Percentiles rank a stretch among this genome's conserved stretches.
These are phyloP conservation scores for Thyridium curvatum DNA, from an alignment of 2,329 filamentous ascomycete species.

Conservation along the genomic window DNA sequence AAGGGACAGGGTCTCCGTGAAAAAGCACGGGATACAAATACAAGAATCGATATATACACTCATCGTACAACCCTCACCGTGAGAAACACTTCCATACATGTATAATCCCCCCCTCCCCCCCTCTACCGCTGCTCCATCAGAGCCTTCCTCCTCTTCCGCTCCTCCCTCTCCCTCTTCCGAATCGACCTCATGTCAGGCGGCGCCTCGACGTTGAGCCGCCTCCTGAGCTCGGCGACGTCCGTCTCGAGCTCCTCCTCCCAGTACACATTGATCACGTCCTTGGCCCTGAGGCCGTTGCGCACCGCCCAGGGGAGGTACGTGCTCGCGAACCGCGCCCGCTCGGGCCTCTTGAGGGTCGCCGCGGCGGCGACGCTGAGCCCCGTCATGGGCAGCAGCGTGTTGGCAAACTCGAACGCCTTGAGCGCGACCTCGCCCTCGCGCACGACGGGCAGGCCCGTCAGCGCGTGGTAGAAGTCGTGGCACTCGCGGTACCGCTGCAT, in stretches of 20 bases:
- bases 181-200: constrained; percentile 81
- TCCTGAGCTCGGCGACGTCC: constrained; percentile 70
- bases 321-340: constrained; percentile 66
- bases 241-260: constrained; percentile 93
- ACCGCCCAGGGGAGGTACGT: constrained; percentile 90
- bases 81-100: too few species aligned
- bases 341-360: constrained; percentile 75
- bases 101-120: too few species aligned
- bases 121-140: too few species aligned
- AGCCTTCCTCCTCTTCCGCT: constrained; percentile 58
- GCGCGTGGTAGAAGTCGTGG: constrained; percentile 95
- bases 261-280: constrained; percentile 90
- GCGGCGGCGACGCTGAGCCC: constrained; percentile 80
- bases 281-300: constrained; percentile 67
- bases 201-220: constrained; percentile 74
- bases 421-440: constrained; percentile 96
- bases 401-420: constrained; percentile 96
- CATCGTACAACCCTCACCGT: too few species aligned
- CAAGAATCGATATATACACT: too few species aligned
- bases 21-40: too few species aligned
- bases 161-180: constrained; percentile 61
- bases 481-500: constrained; percentile 98
- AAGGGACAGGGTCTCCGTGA: too few species aligned
- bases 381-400: constrained; percentile 92
- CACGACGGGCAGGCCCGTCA: constrained; percentile 84